Evolutionary conservation across 2,329 filamentous ascomycete genomes (phyloP), one percentile per base, ranked within the genome.

Genomic region (Penicillium sp.): DNA sequence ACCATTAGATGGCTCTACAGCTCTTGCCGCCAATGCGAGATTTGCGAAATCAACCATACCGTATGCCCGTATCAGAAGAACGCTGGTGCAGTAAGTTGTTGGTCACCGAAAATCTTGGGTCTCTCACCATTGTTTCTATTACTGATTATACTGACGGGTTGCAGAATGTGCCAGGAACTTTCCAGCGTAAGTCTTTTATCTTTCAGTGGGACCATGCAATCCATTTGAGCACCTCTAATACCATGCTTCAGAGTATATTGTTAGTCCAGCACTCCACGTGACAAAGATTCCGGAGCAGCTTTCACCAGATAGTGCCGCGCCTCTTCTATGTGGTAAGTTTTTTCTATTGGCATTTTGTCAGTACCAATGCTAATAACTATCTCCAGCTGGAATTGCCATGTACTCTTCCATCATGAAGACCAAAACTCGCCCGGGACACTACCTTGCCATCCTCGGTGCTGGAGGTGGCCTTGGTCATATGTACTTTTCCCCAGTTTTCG

Each of bases 401-500:
- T 75, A 74, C 49, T 74, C 71, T 11, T 73, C 73, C 1, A 72
- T 75, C 16, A 69, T 67, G 60, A 75, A 75, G 51, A 69, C 71
- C 6, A 73, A 67, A 38, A 61, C 71, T 26, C 63, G 64, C 19
- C 63, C 66, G 0, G 73, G 72, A 14, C 65, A 75, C 38, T 75
- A 69, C 66, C 62, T 75, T 37, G 69, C 68, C 22, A 63, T 75
- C 10, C 60, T 70, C 12, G 73, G 73, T 12, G 73, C 73, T 19
- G 73, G 73, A 26, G 73, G 73, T 22, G 73, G 73, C 0, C 47
- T 75, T 11, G 73, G 73, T n/a, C 73, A 75, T 55, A 73, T 75
- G 71, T 75, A 65, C 35, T 59, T 45, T 30, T 31, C 14, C n/a
- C 2, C 17, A 44, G 22, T 1, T 31, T 35, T 30, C 14, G 16